Evolutionary conservation across 164 flowering plant species (phyloP), one percentile per base, ranked within the genome.

Genomic region (Magnolia changhungtana): DNA sequence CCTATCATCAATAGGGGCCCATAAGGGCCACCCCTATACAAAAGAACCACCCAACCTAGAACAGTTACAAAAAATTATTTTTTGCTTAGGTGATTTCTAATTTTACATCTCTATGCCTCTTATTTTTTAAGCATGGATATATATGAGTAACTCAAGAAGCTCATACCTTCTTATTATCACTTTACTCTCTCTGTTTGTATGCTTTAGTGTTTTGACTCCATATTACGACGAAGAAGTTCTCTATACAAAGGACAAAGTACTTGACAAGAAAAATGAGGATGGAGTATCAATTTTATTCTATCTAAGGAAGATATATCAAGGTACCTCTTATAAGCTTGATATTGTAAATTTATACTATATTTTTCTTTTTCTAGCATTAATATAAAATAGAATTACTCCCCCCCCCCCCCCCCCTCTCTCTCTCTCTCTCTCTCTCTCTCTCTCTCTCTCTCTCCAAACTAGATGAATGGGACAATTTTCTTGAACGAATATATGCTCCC

Each of bases 171-270:
- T 19, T 63, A 7, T 63, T 63, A 23, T 9, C 45, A 4, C 8
- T 67, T 10, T 29, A 29, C 45, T 77, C 9, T 51, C 67, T 8
- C 37, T 55, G 21, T 65, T 70, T 67, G 4, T 29, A 29, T 69
- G 55, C 1, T 52, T 59, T 73, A 76, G 99, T 87, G 97, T 96
- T 79, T 85, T 96, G 88, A 96, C 98, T 79, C 99, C 99, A 63
- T 96, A 94, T 78, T 94, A 85, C 87, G 92, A 85, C 64, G 99
- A 96, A 85, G 91, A 91, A 23, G 97, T 96, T 79, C 92, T 92
- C 59, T 96, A 90, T 82, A 88, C 98, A 3, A 86, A 81, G 79
- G 96, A 90, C 0, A 98, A 94, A n/a, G n/a, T n/a, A 77, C 91
- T 96, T 49, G 74, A 88, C 70, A 80, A 82, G 84, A 93, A 91